Percentiles rank a stretch among this genome's conserved stretches.
Conservation (phyloP, 1,284 basidiomycete genomes). For the Macrocystidia cucumis region DNA sequence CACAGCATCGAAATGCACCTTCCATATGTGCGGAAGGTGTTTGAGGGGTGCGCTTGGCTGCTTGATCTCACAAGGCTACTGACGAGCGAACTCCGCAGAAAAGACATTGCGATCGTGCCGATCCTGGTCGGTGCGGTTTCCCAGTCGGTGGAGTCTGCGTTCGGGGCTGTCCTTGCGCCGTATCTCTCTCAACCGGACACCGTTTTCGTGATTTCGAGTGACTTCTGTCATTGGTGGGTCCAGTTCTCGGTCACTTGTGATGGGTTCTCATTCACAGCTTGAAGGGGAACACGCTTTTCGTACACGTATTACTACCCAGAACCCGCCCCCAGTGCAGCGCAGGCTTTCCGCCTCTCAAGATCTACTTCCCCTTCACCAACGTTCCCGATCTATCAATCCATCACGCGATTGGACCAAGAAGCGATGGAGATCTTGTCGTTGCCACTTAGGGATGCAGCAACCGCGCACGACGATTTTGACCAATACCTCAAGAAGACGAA, state of each 20-base stretch:
- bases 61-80: not conserved
- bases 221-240: slow-evolving; percentile 94
- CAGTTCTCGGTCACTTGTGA: slow-evolving; percentile 3
- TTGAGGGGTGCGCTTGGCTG: slow-evolving; percentile 53
- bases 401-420: slow-evolving; percentile 69
- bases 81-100: slow-evolving; percentile 27
- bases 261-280: slow-evolving; percentile 2
- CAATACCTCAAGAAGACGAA: slow-evolving; percentile 75
- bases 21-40: slow-evolving; percentile 86
- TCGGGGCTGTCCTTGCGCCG: slow-evolving; percentile 70
- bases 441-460: slow-evolving; percentile 40
- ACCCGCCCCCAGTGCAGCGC: slow-evolving; percentile 40
- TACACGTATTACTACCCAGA: slow-evolving; percentile 89
- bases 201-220: slow-evolving; percentile 87
- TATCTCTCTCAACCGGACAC: slow-evolving; percentile 76
- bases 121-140: slow-evolving; percentile 86
- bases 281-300: slow-evolving; percentile 83
- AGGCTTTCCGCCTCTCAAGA: slow-evolving; percentile 46
- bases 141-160: slow-evolving; percentile 47
- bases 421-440: slow-evolving; percentile 70
- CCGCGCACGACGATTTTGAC: slow-evolving; percentile 61
- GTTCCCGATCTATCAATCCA: slow-evolving; percentile 64
- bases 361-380: slow-evolving; percentile 28
- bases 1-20: slow-evolving; percentile 99
- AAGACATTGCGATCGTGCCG: slow-evolving; percentile 79